These are phyloP conservation scores for Chaetothyriales sp. DNA, from an alignment of 2,329 filamentous ascomycete genomes.

Conservation along the genomic window DNA sequence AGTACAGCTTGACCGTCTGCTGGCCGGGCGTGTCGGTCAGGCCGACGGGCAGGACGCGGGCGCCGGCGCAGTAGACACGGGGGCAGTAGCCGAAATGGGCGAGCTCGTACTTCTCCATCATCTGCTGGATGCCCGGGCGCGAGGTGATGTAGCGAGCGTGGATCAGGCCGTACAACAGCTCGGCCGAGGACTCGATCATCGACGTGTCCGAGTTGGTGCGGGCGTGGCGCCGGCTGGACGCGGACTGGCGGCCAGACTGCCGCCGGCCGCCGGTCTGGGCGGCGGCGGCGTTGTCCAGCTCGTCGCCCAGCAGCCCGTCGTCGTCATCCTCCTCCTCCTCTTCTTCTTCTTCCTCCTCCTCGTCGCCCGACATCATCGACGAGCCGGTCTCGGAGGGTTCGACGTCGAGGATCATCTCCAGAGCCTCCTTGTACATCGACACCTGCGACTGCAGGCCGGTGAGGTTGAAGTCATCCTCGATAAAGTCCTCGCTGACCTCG, in stretches of 20 bases:
- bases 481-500: slow-evolving; percentile 96
- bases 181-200: slow-evolving; percentile 93
- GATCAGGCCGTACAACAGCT: slow-evolving; percentile 94
- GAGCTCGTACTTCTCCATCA: slow-evolving; percentile 97
- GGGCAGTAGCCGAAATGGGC: slow-evolving; percentile 93
- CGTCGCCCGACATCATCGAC: slow-evolving; percentile 35
- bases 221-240: slow-evolving; percentile 52
- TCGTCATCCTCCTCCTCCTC: slow-evolving; percentile 54
- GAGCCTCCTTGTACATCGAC: slow-evolving; percentile 95
- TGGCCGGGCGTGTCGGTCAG: slow-evolving; percentile 89
- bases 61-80: slow-evolving; percentile 81
- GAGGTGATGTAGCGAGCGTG: slow-evolving; percentile 98
- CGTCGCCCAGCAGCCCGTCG: slow-evolving; percentile 52
- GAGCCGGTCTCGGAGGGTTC: slow-evolving; percentile 63
- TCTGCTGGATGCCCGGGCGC: slow-evolving; percentile 89
- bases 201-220: slow-evolving; percentile 86
- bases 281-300: slow-evolving; percentile 25
- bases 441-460: slow-evolving; percentile 92
- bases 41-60: slow-evolving; percentile 83
- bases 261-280: slow-evolving; percentile 41
- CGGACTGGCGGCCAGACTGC: slow-evolving; percentile 33
- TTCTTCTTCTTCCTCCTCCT: slow-evolving; percentile 53
- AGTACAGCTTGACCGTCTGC: slow-evolving; percentile 97
- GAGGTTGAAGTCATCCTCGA: slow-evolving; percentile 98
- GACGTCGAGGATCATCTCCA: slow-evolving; percentile 98